Evolutionary conservation across 306 rosid genomes (phyloP).

Genomic region (Cucumis cinereus): DNA sequence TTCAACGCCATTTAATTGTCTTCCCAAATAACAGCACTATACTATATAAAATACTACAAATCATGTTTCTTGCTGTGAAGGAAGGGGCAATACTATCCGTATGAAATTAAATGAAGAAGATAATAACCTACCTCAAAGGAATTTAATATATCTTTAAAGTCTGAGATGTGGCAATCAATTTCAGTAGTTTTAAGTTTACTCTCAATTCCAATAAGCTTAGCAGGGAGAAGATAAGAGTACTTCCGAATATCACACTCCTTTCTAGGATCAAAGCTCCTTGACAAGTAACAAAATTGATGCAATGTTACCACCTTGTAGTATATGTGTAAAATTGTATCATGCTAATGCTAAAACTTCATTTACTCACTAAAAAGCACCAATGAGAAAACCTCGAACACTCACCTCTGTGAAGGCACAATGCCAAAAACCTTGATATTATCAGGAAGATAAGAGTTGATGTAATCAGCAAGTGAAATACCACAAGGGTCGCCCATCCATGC

Average conservation of each 20-base stretch:
- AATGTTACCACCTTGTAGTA: neutral
- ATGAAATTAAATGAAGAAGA: neutral
- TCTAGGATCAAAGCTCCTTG: constrained; percentile 85
- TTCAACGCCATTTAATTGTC: neutral
- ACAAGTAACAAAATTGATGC: neutral
- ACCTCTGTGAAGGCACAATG: constrained; percentile 74
- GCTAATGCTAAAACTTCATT: neutral
- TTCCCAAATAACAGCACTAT: neutral
- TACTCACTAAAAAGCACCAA: neutral
- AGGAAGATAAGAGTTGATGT: constrained; percentile 65
- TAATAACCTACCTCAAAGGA: constrained; percentile 46
- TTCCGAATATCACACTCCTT: constrained; percentile 63
- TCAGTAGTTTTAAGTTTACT: constrained; percentile 37
- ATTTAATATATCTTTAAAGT: constrained; percentile 57
- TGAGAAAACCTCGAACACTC: constrained; percentile 16
- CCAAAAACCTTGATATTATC: constrained; percentile 51
- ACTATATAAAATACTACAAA: neutral
- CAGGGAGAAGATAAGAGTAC: constrained; percentile 78
- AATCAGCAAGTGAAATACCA: constrained; percentile 53
- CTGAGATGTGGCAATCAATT: constrained; percentile 55
- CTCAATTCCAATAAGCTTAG: constrained; percentile 66
- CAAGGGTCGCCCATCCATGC: constrained; percentile 64
- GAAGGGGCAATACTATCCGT: neutral
- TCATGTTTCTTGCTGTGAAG: neutral
- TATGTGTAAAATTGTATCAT: neutral